Conservation (phyloP, 371 early-diverging fungal species). For the Apophysomyces ossiformis region DNA sequence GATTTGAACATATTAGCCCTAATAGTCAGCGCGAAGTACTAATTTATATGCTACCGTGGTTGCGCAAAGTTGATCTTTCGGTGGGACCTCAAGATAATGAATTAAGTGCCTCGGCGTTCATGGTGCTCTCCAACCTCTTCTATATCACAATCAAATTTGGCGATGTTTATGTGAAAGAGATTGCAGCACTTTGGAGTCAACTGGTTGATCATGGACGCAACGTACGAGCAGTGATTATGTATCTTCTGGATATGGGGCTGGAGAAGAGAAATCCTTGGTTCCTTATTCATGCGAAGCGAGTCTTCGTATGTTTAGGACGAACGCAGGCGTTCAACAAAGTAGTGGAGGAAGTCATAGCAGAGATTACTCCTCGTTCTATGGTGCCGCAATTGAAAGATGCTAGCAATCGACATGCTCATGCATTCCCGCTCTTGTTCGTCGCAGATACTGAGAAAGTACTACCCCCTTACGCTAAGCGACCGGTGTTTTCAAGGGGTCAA, state of each 20-base stretch:
- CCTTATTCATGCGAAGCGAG: constrained; percentile 78
- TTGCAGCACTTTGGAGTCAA: constrained; percentile 84
- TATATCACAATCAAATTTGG: constrained; percentile 86
- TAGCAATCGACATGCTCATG: constrained; percentile 45
- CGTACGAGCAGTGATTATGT: constrained; percentile 73
- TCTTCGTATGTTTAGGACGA: constrained; percentile 80
- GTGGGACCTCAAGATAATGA: constrained; percentile 54
- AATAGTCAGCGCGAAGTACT: constrained; percentile 73
- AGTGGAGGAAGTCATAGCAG: constrained; percentile 66
- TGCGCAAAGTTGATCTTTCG: constrained; percentile 74
- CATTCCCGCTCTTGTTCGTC: constrained; percentile 53
- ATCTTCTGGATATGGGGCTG: constrained; percentile 73
- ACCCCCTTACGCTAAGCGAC: constrained; percentile 67
- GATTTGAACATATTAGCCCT: constrained; percentile 72
- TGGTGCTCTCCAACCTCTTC: constrained; percentile 82
- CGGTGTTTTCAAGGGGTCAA: constrained; percentile 80
- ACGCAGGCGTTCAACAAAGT: constrained; percentile 65
- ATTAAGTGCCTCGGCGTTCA: constrained; percentile 60
- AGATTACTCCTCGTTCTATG: constrained; percentile 81
- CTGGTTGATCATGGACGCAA: constrained; percentile 73
- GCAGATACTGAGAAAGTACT: constrained; percentile 74
- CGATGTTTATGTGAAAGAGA: constrained; percentile 75
- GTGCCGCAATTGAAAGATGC: constrained; percentile 67
- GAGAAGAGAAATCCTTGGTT: constrained; percentile 81
- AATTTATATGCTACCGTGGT: constrained; percentile 85